Percentiles rank a stretch among this genome's conserved stretches.
These are phyloP conservation scores for Phytophthora citrophthora DNA, from an alignment of 352 stramenopile genomes.

Conservation along the genomic window DNA sequence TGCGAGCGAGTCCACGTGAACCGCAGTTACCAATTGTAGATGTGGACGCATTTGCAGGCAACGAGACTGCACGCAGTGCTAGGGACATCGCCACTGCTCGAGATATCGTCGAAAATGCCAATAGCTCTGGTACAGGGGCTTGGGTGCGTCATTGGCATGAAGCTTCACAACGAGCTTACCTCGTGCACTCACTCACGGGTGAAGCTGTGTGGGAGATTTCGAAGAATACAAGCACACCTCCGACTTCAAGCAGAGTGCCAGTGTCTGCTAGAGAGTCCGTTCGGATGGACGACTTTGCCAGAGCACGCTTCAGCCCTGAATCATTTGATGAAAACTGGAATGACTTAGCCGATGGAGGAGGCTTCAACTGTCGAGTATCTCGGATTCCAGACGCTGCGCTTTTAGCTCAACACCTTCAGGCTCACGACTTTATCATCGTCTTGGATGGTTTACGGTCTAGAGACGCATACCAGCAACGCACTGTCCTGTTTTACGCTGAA, in stretches of 20 bases:
- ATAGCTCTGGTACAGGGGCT: slow-evolving; percentile 26
- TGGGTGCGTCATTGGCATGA: slow-evolving; percentile 78
- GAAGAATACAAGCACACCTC: background rate
- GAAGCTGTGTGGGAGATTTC: slow-evolving; percentile 78
- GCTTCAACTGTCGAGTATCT: slow-evolving; percentile 70
- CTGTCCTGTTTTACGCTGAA: slow-evolving; percentile 62
- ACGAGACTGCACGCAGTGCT: slow-evolving; percentile 23
- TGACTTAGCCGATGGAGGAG: slow-evolving; percentile 53
- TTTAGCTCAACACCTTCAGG: slow-evolving; percentile 52
- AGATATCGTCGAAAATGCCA: slow-evolving; percentile 17
- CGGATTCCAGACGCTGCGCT: slow-evolving; percentile 47
- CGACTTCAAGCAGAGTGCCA: background rate
- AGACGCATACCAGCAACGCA: slow-evolving; percentile 43
- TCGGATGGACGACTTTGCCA: slow-evolving; percentile 4
- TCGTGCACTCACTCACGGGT: slow-evolving; percentile 72
- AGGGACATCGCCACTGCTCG: slow-evolving; percentile 34
- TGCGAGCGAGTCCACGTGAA: slow-evolving; percentile 20
- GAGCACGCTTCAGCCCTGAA: slow-evolving; percentile 24
- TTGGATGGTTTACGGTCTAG: slow-evolving; percentile 48
- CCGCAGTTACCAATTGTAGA: slow-evolving; percentile 37
- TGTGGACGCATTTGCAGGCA: slow-evolving; percentile 26
- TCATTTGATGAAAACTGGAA: slow-evolving; percentile 65
- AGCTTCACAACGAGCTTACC: slow-evolving; percentile 51
- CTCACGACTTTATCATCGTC: slow-evolving; percentile 57
- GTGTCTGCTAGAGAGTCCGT: background rate